Evolutionary conservation across 176 grass and related monocot genomes (phyloP).

Genomic region (Juncus effusus): DNA sequence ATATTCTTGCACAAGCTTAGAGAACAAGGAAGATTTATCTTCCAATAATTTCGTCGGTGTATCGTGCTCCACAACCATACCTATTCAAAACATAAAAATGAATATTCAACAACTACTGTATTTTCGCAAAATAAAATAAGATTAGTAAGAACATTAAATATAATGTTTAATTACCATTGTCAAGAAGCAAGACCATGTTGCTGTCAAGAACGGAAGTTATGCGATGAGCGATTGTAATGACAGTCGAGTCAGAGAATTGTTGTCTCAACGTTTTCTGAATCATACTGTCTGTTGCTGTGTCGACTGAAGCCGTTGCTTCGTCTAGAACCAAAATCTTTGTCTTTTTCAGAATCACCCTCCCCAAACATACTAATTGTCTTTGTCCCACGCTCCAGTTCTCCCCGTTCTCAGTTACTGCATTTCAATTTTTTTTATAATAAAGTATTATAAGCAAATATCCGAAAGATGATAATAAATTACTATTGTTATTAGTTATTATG

Average conservation of each 20-base stretch:
- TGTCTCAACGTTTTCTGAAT: constrained; percentile 73
- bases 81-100: constrained; percentile 27
- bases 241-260: constrained; percentile 60
- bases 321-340: constrained; percentile 81
- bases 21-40: constrained; percentile 59
- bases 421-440: too few relatives aligned
- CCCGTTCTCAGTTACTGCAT: constrained; percentile 84
- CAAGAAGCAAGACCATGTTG: constrained; percentile 73
- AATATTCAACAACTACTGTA: not conserved
- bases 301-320: constrained; percentile 78
- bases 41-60: constrained; percentile 51
- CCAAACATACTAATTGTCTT: constrained; percentile 71
- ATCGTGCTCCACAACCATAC: constrained; percentile 57
- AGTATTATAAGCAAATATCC: too few relatives aligned
- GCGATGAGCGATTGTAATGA: constrained; percentile 74
- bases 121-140: not conserved
- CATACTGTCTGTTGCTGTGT: constrained; percentile 68
- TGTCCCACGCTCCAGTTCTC: constrained; percentile 96
- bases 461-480: too few relatives aligned
- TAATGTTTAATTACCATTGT: constrained; percentile 46
- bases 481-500: too few relatives aligned
- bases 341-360: constrained; percentile 73
- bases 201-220: constrained; percentile 79
- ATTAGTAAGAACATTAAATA: not conserved
- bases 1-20: constrained; percentile 73